Evolutionary conservation across 2,329 filamentous ascomycete species (phyloP), one percentile per base, ranked within the genome.

Genomic region (Zymoseptoria pseudotritici): DNA sequence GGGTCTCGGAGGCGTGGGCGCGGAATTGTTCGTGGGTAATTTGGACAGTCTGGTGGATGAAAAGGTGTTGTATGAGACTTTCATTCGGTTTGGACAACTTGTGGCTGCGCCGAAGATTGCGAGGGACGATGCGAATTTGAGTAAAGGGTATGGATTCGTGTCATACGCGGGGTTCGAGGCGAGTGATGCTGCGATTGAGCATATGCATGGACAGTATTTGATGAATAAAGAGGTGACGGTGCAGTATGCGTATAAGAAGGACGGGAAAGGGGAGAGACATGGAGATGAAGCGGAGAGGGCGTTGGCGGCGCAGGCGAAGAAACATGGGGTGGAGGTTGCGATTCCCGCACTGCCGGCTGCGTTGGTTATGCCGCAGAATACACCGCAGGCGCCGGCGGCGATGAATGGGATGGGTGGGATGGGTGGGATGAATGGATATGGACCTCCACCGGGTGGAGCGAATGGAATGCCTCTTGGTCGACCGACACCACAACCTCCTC

Each of bases 201-300:
- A 93, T 73, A 92, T 99, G 88, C 89, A 96, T 73, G 91, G 91
- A 56, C 92, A 97, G 78, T 97, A 94, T 76, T 85, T 99, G 62
- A 92, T 96, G 81, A 96, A 94, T 80, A 96, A 96, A 78, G 90
- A 96, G 75, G 88, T 97, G 68, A 90, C 89, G 2, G 94, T 99
- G 52, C 93, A 97, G 76, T 99, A 97, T 75, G 94, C 94, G 49
- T 97, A 96, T 83, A 99, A 99, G 82, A 97, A 97, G 77, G 94
- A 99, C 71, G 94, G 94, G 67, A 96, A 96, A 78, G 93, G 93
- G 68, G 93, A 97, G 78, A 83, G 94, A 60, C 94, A 99, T 73
- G 94, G 94, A 69, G 94, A 99, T 73, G 84, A 91, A 68, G 94
- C 94, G 29, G 94, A 99, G 77, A 83, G 94, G 71, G 89, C 91